These are phyloP conservation scores for Monosporascus sp. DNA, from an alignment of 2,329 filamentous ascomycete species.

Conservation along the genomic window DNA sequence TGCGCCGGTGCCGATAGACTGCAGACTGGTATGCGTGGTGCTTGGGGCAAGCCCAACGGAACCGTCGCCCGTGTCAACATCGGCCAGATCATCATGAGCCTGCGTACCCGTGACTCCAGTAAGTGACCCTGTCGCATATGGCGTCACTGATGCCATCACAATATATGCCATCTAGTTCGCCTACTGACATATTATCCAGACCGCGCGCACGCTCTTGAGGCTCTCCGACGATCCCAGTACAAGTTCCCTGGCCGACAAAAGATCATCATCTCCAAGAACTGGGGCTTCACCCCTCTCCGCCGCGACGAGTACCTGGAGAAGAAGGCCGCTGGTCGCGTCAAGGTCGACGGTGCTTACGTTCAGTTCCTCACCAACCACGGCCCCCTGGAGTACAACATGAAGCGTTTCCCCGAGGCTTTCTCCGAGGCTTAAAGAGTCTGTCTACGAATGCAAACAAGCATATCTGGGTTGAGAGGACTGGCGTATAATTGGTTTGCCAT, in stretches of 20 bases:
- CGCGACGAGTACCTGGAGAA: slow-evolving; percentile 96
- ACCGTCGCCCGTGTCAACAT: slow-evolving; percentile 99
- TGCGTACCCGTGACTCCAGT: slow-evolving; percentile 93
- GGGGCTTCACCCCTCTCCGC: slow-evolving; percentile 98
- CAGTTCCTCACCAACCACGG: slow-evolving; percentile 98
- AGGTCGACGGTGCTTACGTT: slow-evolving; percentile 98
- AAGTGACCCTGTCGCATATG: slow-evolving; percentile 33
- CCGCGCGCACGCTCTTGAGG: slow-evolving; percentile 92
- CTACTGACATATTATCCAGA: slow-evolving; percentile 43
- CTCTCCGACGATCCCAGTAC: slow-evolving; percentile 98
- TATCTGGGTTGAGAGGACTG: slow-evolving; percentile 27
- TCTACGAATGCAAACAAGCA: slow-evolving; percentile 15
- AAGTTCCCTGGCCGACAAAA: slow-evolving; percentile 99
- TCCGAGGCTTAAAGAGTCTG: slow-evolving; percentile 43
- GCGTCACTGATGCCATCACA: not conserved
- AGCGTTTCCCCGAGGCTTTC: slow-evolving; percentile 93
- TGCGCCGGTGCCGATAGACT: slow-evolving; percentile 99
- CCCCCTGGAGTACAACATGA: slow-evolving; percentile 78
- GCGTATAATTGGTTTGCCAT: slow-evolving; percentile 28
- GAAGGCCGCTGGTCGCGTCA: slow-evolving; percentile 88
- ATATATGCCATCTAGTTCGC: not conserved
- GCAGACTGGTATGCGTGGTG: slow-evolving; percentile 99
- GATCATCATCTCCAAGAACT: slow-evolving; percentile 99
- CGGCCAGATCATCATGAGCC: slow-evolving; percentile 95
- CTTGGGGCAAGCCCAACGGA: slow-evolving; percentile 99